phyloP scores from a whole-genome alignment of 495 filamentous ascomycete species.

The Lasiosphaeriaceae sp. region DNA sequence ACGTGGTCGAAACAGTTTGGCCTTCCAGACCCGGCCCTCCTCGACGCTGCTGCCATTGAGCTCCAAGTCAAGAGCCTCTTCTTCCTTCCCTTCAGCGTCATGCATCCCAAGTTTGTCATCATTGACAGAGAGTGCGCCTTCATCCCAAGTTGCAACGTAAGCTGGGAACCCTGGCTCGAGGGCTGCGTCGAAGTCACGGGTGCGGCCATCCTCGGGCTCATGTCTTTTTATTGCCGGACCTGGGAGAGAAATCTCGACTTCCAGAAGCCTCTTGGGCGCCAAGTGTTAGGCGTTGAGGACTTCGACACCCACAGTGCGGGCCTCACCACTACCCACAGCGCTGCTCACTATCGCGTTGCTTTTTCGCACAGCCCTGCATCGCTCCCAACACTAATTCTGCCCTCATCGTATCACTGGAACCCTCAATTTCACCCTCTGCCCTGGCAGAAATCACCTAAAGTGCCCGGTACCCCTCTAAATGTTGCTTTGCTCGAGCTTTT shows the following conservation, averaged over 20 bases:
- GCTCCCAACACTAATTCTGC: slow-evolving; percentile 56
- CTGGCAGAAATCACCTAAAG: slow-evolving; percentile 36
- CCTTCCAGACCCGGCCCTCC: slow-evolving; percentile 48
- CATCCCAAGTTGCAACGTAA: slow-evolving; percentile 70
- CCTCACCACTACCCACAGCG: slow-evolving; percentile 10
- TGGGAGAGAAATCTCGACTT: slow-evolving; percentile 40
- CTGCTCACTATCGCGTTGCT: slow-evolving; percentile 10
- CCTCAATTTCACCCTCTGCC: slow-evolving; percentile 48
- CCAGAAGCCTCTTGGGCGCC: neutral
- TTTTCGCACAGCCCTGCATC: slow-evolving; percentile 1
- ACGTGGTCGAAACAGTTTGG: slow-evolving; percentile 56
- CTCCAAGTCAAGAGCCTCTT: slow-evolving; percentile 67
- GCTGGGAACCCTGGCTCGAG: slow-evolving; percentile 74
- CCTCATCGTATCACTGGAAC: slow-evolving; percentile 63
- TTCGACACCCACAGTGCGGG: slow-evolving; percentile 7
- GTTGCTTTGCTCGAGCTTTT: slow-evolving; percentile 54
- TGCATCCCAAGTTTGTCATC: slow-evolving; percentile 74
- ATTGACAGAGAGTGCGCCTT: slow-evolving; percentile 58
- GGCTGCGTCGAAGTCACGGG: slow-evolving; percentile 60
- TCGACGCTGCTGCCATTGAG: slow-evolving; percentile 52
- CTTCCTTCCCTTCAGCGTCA: slow-evolving; percentile 67
- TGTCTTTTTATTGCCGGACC: slow-evolving; percentile 57
- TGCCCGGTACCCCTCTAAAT: slow-evolving; percentile 66
- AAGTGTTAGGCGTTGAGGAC: neutral
- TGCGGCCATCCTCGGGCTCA: slow-evolving; percentile 46